These are phyloP conservation scores for Jackrogersella multiformis DNA, from an alignment of 495 filamentous ascomycete species.

Conservation along the genomic window DNA sequence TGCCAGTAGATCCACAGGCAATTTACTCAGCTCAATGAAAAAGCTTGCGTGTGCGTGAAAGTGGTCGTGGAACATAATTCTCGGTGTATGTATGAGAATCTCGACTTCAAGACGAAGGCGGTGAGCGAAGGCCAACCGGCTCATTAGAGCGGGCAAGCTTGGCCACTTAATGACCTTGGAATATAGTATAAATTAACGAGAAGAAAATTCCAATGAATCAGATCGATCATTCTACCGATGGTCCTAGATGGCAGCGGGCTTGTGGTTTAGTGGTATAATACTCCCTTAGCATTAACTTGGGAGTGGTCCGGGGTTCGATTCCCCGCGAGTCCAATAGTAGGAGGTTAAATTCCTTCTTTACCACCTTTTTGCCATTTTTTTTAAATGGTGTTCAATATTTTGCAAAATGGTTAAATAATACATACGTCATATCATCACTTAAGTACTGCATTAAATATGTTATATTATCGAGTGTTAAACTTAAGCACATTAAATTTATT, in stretches of 20 bases:
- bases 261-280: slow-evolving; percentile 46
- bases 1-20: too few relatives aligned
- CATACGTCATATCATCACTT: too few relatives aligned
- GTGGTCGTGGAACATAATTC: background rate
- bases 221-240: background rate
- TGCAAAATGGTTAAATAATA: too few relatives aligned
- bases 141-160: slow-evolving; percentile 32
- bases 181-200: background rate
- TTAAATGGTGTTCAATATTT: background rate
- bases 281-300: slow-evolving; percentile 53
- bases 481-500: too few relatives aligned
- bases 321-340: slow-evolving; percentile 53
- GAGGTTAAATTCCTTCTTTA: slow-evolving; percentile 41
- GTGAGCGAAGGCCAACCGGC: slow-evolving; percentile 15
- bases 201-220: slow-evolving; percentile 16
- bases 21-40: too few relatives aligned
- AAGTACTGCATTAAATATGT: too few relatives aligned
- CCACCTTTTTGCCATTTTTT: slow-evolving; percentile 31
- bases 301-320: slow-evolving; percentile 66
- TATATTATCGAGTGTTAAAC: too few relatives aligned
- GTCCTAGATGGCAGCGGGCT: slow-evolving; percentile 9
- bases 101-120: background rate
- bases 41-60: background rate
- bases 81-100: background rate
- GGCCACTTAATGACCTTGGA: too few relatives aligned